A percentile compares a stretch with the other conserved stretches of the same genome.
Conservation (phyloP, 192 early-diverging fungal genomes). For the Spinellus fusiger region DNA sequence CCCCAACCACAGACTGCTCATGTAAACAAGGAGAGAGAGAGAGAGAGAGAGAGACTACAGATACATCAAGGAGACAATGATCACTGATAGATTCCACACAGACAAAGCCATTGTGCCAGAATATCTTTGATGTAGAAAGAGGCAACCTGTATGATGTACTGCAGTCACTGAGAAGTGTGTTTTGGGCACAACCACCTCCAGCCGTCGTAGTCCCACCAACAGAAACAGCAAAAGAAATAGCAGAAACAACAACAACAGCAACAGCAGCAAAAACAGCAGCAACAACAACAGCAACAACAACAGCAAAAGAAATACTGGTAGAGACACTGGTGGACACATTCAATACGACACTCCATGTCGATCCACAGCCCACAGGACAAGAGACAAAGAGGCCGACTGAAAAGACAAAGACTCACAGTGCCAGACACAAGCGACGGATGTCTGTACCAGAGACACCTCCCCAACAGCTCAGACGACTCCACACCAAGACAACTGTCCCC, state of each 20-base stretch:
- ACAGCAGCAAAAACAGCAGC: not conserved
- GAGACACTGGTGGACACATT: not conserved
- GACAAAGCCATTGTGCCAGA: constrained; percentile 11
- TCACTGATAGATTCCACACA: not conserved
- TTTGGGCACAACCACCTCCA: not conserved
- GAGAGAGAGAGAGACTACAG: no score
- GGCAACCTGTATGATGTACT: constrained; percentile 16
- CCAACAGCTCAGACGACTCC: no score
- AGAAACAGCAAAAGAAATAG: not conserved
- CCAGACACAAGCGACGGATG: no score
- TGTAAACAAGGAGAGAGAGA: not conserved
- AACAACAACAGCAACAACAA: not conserved
- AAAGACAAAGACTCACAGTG: no score
- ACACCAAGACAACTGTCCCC: no score
- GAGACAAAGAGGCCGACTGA: no score
- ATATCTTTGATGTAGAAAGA: constrained; percentile 21
- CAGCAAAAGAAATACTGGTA: not conserved
- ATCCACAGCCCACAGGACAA: not conserved
- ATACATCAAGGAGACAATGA: not conserved
- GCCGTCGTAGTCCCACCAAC: not conserved
- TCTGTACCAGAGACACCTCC: no score
- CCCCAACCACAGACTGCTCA: not conserved
- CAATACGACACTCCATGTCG: not conserved
- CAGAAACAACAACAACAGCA: not conserved
- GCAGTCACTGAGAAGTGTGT: constrained; percentile 8